These are phyloP conservation scores for Lupinus albus DNA, from an alignment of 306 rosid genomes.

Conservation along the genomic window DNA sequence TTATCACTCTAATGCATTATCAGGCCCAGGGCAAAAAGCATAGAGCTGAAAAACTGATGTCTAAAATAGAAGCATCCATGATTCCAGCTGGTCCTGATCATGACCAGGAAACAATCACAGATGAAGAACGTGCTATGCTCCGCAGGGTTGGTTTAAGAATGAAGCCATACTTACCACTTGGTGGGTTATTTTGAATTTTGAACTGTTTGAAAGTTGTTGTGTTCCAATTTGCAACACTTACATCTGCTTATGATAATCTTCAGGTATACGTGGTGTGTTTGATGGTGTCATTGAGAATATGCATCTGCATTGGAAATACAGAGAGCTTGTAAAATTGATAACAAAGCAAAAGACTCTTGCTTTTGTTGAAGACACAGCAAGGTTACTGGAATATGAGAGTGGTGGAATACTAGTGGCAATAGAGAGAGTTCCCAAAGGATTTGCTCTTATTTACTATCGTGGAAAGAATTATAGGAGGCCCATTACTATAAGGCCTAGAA, in stretches of 20 bases:
- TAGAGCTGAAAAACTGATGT: slow-evolving; percentile 84
- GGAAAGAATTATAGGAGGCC: slow-evolving; percentile 97
- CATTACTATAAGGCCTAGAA: slow-evolving; percentile 84
- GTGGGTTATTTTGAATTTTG: slow-evolving; percentile 57
- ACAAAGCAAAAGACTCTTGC: slow-evolving; percentile 90
- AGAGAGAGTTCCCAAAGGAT: slow-evolving; percentile 86
- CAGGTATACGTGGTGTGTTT: slow-evolving; percentile 97
- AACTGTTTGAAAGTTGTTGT: slow-evolving; percentile 22
- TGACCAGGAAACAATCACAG: slow-evolving; percentile 96
- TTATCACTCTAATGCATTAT: slow-evolving; percentile 39
- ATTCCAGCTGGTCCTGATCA: slow-evolving; percentile 90
- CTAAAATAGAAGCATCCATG: slow-evolving; percentile 89
- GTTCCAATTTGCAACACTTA: slow-evolving; percentile 38
- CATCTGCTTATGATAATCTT: slow-evolving; percentile 36
- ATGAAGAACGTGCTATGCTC: slow-evolving; percentile 93
- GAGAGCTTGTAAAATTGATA: slow-evolving; percentile 92
- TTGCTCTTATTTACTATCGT: slow-evolving; percentile 85
- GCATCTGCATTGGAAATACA: slow-evolving; percentile 99
- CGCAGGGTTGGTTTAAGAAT: slow-evolving; percentile 91
- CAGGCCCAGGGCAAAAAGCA: slow-evolving; percentile 90
- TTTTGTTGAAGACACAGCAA: slow-evolving; percentile 96
- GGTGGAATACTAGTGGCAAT: slow-evolving; percentile 96
- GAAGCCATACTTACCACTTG: slow-evolving; percentile 94
- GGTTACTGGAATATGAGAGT: slow-evolving; percentile 89
- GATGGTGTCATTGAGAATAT: slow-evolving; percentile 97